Evolutionary conservation across 2,329 filamentous ascomycete genomes (phyloP).

Genomic region (Botryosphaeria dothidea): DNA sequence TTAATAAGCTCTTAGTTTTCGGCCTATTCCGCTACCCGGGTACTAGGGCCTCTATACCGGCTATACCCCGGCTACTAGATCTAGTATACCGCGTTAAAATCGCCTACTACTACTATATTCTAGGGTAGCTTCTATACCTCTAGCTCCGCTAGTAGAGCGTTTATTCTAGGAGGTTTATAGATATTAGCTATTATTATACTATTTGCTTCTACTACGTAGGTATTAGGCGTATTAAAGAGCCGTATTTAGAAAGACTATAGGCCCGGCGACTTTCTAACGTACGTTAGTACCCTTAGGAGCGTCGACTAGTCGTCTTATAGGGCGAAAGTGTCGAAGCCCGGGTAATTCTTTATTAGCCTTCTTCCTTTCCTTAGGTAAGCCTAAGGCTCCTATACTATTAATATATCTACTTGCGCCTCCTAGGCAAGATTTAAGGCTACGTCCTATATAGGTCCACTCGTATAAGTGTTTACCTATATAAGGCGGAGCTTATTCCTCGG

Average conservation of each 20-base stretch:
- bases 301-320: background rate
- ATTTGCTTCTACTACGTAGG: background rate
- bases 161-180: background rate
- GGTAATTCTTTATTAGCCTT: background rate
- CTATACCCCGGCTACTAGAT: too few species aligned
- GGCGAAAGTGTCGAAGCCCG: background rate
- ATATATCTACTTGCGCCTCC: background rate
- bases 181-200: background rate
- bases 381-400: background rate
- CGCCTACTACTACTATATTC: background rate
- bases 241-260: background rate
- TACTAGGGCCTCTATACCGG: too few species aligned
- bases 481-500: background rate
- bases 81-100: too few species aligned
- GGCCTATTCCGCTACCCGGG: too few species aligned
- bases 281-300: background rate
- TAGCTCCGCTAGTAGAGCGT: background rate
- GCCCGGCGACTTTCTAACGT: background rate
- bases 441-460: background rate
- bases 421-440: background rate
- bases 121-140: too few species aligned
- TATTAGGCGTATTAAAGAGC: background rate
- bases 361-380: background rate
- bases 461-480: background rate
- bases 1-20: too few species aligned